Percentiles rank a stretch among this genome's conserved stretches.
Conservation (phyloP, 768 basidiomycete species). For the Naganishia antarctica region DNA sequence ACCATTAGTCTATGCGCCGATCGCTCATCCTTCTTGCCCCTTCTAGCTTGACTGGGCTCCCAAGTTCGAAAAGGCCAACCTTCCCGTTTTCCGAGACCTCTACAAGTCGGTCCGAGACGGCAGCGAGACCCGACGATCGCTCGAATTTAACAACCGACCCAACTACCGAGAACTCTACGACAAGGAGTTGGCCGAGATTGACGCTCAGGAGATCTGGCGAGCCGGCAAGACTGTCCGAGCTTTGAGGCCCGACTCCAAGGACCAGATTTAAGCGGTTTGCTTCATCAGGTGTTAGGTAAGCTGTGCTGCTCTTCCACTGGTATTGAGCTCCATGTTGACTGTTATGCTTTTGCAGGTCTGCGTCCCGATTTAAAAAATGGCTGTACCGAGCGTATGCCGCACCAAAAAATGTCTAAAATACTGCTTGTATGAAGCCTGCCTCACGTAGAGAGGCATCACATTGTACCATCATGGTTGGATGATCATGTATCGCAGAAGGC, state of each 20-base stretch:
- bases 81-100: conserved; percentile 88
- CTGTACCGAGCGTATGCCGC: conserved; percentile 14
- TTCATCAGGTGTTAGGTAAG: conserved; percentile 3
- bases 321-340: no score
- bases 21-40: not conserved
- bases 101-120: conserved; percentile 93
- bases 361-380: not conserved
- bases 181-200: conserved; percentile 86
- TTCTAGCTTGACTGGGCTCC: conserved; percentile 90
- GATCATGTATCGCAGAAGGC: conserved; percentile 5
- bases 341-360: no score
- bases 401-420: conserved; percentile 18
- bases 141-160: conserved; percentile 87
- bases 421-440: conserved; percentile 22
- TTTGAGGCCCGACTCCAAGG: conserved; percentile 49
- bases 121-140: conserved; percentile 91
- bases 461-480: conserved; percentile 20
- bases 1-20: not conserved
- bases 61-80: conserved; percentile 78
- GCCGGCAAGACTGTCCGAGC: conserved; percentile 91
- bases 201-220: conserved; percentile 98
- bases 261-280: conserved; percentile 5
- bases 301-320: no score
- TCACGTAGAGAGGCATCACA: conserved; percentile 13
- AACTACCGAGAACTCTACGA: conserved; percentile 92